Evolutionary conservation across 2,329 filamentous ascomycete genomes (phyloP).

Genomic region (Leptographium wingfieldii): DNA sequence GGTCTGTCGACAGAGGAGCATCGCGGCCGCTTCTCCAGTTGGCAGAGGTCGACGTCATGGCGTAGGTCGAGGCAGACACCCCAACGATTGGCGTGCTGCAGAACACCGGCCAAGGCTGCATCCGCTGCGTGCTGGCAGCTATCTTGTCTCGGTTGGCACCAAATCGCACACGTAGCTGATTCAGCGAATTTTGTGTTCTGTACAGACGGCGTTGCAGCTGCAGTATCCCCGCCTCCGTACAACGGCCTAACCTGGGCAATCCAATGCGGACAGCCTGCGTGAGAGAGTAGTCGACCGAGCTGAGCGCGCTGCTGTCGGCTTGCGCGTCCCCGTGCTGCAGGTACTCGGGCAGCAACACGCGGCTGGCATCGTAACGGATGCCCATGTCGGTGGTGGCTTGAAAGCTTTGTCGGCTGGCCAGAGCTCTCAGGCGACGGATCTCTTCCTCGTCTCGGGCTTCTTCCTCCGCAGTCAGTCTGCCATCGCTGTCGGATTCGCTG

Average conservation of each 20-base stretch:
- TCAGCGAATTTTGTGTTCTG: neutral
- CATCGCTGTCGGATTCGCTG: constrained; percentile 9
- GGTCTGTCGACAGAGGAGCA: constrained; percentile 19
- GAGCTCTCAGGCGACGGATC: constrained; percentile 1
- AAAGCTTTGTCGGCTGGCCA: constrained; percentile 13
- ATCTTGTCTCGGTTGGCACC: neutral
- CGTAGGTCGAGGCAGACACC: constrained; percentile 27
- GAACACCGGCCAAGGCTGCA: constrained; percentile 5
- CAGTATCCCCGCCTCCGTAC: constrained; percentile 8
- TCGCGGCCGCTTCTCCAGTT: neutral
- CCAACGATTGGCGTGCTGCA: constrained; percentile 22
- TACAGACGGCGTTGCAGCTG: constrained; percentile 7
- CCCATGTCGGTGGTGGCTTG: constrained; percentile 25
- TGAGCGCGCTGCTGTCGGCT: constrained; percentile 6
- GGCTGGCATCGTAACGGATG: constrained; percentile 23
- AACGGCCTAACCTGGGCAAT: constrained; percentile 20
- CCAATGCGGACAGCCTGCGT: constrained; percentile 25
- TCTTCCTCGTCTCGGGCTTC: neutral
- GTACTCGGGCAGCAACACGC: constrained; percentile 5
- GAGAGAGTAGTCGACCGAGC: constrained; percentile 26
- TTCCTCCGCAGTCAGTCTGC: neutral
- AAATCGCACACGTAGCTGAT: constrained; percentile 1
- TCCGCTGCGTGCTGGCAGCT: neutral
- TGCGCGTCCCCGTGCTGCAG: constrained; percentile 3
- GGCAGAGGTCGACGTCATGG: constrained; percentile 13